Base-by-base conservation (phyloP, 2,329 filamentous ascomycete genomes). In the Aureobasidium subglaciale region DNA sequence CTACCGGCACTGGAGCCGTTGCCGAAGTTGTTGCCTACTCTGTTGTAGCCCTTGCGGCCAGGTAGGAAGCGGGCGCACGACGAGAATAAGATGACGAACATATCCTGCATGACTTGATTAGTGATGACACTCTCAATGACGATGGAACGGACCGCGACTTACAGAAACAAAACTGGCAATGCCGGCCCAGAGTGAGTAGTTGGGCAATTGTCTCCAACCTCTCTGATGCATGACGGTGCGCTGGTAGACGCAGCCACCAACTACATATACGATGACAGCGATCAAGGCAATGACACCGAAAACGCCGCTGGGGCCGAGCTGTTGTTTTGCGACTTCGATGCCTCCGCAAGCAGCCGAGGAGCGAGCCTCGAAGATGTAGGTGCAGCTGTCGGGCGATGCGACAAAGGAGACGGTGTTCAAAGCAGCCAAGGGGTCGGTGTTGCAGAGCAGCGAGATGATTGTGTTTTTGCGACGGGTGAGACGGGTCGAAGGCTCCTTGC, bases 201-300 rank as follows among this genome's bases (percentile, higher is more conserved):
- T 97, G 53, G 93, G 93, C 63, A 96, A 75, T 71, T 99, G 93
- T 63, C 88, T 83, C 93, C 92, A 97, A 45, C 93, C 93, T 59
- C 93, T 81, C 64, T 95, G 90, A 69, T 99, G 89, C 72, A 91
- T 86, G 57, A 99, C 91, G 29, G 90, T 95, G 58, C 93, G 84
- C 71, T 96, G 92, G 76, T 97, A 99, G 60, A 96, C 90, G 63
- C 95, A 87, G 65, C 93, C 93, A 63, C 93, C 93, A 34, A 95
- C 80, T 55, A 96, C 76, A 71, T 99, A 99, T 20, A 93, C 93
- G 9, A 92, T 74, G 34, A 96, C 79, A 9, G 91, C 88, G 52
- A 86, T 84, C 37, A 82, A 65, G n/a, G 74, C 74, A 59, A 99
- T 97, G 61, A 97, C 86, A 59, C 88, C 87, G 68, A 99, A 99